phyloP scores from a whole-genome alignment of 768 basidiomycete species.

The Pisolithus albus region DNA sequence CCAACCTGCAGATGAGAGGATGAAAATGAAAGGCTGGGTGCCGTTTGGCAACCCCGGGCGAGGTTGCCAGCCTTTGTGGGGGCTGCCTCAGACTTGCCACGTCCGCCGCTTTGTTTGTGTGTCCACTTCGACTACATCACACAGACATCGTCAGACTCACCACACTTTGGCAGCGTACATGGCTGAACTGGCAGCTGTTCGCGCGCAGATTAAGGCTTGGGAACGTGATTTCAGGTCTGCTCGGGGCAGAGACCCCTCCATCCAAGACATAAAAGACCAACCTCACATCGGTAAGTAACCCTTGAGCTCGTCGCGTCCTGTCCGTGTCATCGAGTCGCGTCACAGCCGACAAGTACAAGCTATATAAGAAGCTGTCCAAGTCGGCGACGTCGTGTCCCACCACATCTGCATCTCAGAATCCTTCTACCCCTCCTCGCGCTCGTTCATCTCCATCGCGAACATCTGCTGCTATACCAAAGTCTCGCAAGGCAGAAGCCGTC shows the following conservation, averaged over 20 bases:
- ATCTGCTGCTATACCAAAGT: conserved; percentile 34
- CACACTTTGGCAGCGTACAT: conserved; percentile 5
- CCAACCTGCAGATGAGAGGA: background rate
- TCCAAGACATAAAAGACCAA: conserved; percentile 63
- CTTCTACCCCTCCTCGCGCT: conserved; percentile 30
- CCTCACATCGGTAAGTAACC: conserved; percentile 53
- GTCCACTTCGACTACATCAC: background rate
- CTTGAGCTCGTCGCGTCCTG: conserved; percentile 1
- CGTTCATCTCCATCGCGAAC: conserved; percentile 18
- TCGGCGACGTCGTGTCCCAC: conserved; percentile 30
- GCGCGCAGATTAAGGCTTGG: conserved; percentile 71
- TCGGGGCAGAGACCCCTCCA: conserved; percentile 52
- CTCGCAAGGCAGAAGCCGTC: conserved; percentile 47
- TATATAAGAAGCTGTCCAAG: conserved; percentile 72
- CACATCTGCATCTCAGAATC: conserved; percentile 14
- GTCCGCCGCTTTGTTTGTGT: conserved; percentile 1
- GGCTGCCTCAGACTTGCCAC: background rate
- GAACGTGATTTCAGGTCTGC: conserved; percentile 58
- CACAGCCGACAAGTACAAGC: conserved; percentile 72
- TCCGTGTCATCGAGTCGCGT: conserved; percentile 10
- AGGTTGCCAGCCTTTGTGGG: too few relatives aligned
- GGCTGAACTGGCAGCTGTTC: conserved; percentile 31
- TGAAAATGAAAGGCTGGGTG: background rate
- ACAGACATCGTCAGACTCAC: background rate
- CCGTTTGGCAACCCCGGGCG: too few relatives aligned